Percentiles rank a stretch among this genome's conserved stretches.
Conservation (phyloP, 2,329 filamentous ascomycete species). For the Aspergillus sp. region DNA sequence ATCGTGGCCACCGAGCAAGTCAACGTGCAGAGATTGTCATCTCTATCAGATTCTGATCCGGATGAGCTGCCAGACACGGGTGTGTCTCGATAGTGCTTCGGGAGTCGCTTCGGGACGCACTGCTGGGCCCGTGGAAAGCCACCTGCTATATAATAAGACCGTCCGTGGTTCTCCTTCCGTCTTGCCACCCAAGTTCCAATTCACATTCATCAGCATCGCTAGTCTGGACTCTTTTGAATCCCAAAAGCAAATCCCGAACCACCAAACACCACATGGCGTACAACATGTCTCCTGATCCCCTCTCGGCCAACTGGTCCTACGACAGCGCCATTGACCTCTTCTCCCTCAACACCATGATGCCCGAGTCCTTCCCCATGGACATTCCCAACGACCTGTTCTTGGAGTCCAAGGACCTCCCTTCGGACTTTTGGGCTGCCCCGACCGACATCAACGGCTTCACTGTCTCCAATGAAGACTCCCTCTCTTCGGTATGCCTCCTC, state of each 20-base stretch:
- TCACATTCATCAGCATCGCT: background rate
- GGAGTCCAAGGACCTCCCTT: conserved; percentile 37
- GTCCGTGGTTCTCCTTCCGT: background rate
- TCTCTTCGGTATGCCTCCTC: conserved; percentile 30
- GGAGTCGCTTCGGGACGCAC: background rate
- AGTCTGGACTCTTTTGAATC: conserved; percentile 10
- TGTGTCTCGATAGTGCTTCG: background rate
- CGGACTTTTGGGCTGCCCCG: conserved; percentile 36
- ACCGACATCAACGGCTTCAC: conserved; percentile 37
- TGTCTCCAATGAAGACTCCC: conserved; percentile 39
- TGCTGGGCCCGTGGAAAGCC: background rate
- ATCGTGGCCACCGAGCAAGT: conserved; percentile 23
- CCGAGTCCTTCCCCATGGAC: conserved; percentile 36
- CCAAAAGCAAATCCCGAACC: background rate
- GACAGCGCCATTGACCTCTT: conserved; percentile 42
- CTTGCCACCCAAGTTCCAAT: background rate
- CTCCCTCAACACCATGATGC: conserved; percentile 36
- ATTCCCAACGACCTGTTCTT: conserved; percentile 35
- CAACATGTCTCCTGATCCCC: conserved; percentile 33
- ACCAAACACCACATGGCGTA: conserved; percentile 7
- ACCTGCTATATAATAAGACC: conserved; percentile 4
- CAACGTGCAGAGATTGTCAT: conserved; percentile 13
- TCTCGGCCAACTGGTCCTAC: conserved; percentile 43
- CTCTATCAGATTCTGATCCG: background rate
- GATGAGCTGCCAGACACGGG: background rate